Evolutionary conservation across 371 early-diverging fungal species (phyloP).

Genomic region (Syncephalastrum racemosum): DNA sequence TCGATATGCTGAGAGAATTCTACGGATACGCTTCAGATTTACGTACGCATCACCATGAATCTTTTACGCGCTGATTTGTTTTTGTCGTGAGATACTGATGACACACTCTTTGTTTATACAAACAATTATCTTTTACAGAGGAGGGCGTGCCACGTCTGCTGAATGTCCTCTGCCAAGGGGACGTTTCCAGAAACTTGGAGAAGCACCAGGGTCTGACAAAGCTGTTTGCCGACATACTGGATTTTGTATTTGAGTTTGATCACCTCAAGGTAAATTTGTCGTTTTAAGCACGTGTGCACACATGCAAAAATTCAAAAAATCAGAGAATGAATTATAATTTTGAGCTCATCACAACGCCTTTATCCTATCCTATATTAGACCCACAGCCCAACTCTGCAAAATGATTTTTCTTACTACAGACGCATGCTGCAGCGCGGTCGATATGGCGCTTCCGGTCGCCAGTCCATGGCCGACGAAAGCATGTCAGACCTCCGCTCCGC

Average conservation of each 20-base stretch:
- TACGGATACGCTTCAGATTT: constrained; percentile 75
- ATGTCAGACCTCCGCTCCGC: constrained; percentile 50
- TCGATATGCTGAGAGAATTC: constrained; percentile 74
- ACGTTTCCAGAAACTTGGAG: constrained; percentile 68
- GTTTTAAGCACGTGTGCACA: neutral
- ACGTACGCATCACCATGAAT: constrained; percentile 42
- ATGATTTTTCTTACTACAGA: constrained; percentile 96
- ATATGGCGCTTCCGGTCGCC: constrained; percentile 11
- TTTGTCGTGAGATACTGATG: neutral
- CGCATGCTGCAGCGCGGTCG: constrained; percentile 81
- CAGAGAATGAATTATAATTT: neutral
- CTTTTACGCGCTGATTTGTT: neutral
- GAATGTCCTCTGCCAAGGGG: constrained; percentile 71
- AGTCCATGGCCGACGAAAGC: constrained; percentile 11
- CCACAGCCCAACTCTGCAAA: constrained; percentile 89
- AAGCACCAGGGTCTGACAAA: constrained; percentile 77
- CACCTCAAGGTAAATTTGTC: constrained; percentile 70
- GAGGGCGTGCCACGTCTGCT: constrained; percentile 73
- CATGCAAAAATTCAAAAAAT: neutral
- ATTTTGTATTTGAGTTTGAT: constrained; percentile 90
- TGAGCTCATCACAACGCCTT: neutral
- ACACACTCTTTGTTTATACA: neutral
- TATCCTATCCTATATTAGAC: constrained; percentile 54
- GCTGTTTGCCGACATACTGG: constrained; percentile 79
- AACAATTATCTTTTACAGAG: constrained; percentile 44